Evolutionary conservation across 106 monocot species (phyloP).

Genomic region (Hemerocallis citrina): DNA sequence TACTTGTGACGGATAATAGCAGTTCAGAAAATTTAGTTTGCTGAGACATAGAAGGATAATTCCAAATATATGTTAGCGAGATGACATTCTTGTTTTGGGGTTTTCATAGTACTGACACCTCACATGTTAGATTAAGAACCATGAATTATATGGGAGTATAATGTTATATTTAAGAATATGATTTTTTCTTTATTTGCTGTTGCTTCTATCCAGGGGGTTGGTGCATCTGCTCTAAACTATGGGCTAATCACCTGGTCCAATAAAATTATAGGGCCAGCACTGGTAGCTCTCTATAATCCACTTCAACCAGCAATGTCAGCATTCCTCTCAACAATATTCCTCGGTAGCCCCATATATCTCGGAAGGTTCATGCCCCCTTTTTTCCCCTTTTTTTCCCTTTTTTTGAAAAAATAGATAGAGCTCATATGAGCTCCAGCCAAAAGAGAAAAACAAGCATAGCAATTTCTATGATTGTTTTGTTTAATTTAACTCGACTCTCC

Average conservation of each 20-base stretch:
- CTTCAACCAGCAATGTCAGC: conserved; percentile 79
- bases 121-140: background rate
- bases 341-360: conserved; percentile 70
- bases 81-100: too few relatives aligned
- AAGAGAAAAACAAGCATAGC: background rate
- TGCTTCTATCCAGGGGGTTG: conserved; percentile 32
- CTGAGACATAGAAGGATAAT: too few relatives aligned
- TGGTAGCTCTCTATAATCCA: conserved; percentile 78
- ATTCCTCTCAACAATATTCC: conserved; percentile 64
- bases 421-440: background rate
- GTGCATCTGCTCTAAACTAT: conserved; percentile 66
- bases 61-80: too few relatives aligned
- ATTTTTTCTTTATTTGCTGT: background rate
- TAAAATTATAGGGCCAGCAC: conserved; percentile 71
- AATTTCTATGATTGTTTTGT: background rate
- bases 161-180: background rate
- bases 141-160: background rate
- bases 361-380: conserved; percentile 46
- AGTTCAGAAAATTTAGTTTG: too few relatives aligned
- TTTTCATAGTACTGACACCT: background rate
- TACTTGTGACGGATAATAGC: background rate
- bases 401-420: background rate
- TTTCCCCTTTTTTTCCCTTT: background rate
- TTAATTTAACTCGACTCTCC: background rate
- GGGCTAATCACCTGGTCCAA: conserved; percentile 74